These are phyloP conservation scores for Penicillium thymicola DNA, from an alignment of 2,329 filamentous ascomycete species.

Conservation along the genomic window DNA sequence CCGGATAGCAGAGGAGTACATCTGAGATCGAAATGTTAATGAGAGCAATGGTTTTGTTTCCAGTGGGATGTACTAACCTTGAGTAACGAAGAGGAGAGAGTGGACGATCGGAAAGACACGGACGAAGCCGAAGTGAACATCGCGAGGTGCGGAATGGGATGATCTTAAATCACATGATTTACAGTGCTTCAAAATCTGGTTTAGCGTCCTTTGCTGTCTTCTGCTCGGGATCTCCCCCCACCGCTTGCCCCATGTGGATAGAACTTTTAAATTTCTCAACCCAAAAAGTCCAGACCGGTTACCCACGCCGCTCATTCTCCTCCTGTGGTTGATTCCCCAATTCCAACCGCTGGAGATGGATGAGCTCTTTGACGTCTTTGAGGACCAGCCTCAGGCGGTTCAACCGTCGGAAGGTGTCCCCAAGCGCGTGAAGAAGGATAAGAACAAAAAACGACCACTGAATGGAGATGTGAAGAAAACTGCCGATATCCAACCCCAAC, in stretches of 20 bases:
- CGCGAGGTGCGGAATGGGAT: conserved; percentile 23
- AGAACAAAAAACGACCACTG: conserved; percentile 80
- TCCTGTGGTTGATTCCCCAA: conserved; percentile 16
- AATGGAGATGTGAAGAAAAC: conserved; percentile 70
- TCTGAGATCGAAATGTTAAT: conserved; percentile 51
- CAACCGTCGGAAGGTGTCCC: conserved; percentile 29
- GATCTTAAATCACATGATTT: conserved; percentile 15
- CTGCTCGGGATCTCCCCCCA: conserved; percentile 11
- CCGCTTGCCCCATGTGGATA: conserved; percentile 26
- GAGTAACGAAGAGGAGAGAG: conserved; percentile 24
- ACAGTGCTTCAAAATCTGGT: neutral
- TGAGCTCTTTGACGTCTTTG: conserved; percentile 79
- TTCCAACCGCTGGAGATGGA: conserved; percentile 54
- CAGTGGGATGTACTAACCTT: conserved; percentile 29
- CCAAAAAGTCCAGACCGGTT: conserved; percentile 20
- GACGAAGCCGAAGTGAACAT: conserved; percentile 23
- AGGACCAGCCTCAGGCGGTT: conserved; percentile 58
- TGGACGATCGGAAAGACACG: conserved; percentile 25
- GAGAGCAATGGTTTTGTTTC: conserved; percentile 37
- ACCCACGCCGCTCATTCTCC: conserved; percentile 11
- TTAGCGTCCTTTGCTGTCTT: neutral
- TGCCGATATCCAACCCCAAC: conserved; percentile 31
- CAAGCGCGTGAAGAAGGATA: conserved; percentile 52
- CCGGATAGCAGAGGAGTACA: conserved; percentile 68
- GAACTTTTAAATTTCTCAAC: conserved; percentile 36